A percentile compares a stretch with the other conserved stretches of the same genome.
Conservation (phyloP, 768 basidiomycete species). For the Dentipellis sp. region DNA sequence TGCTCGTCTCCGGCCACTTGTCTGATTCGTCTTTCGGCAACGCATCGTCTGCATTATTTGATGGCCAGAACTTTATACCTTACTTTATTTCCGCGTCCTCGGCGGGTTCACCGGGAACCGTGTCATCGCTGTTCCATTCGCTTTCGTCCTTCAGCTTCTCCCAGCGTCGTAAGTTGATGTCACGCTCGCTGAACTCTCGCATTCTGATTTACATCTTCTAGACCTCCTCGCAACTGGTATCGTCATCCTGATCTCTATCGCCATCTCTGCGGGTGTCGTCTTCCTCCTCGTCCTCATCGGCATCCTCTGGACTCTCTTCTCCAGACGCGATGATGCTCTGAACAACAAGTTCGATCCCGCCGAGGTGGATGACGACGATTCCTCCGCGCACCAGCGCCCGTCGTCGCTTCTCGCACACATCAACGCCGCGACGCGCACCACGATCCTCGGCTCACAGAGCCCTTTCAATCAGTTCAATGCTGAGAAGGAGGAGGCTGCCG, state of each 20-base stretch:
- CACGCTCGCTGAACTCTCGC: neutral
- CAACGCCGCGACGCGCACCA: conserved; percentile 80
- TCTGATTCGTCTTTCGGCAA: conserved; percentile 63
- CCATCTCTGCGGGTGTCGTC: conserved; percentile 89
- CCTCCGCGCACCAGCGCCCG: conserved; percentile 62
- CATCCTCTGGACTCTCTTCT: conserved; percentile 84
- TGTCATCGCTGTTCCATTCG: conserved; percentile 80
- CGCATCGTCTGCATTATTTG: conserved; percentile 79
- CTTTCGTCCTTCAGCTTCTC: conserved; percentile 67
- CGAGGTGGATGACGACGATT: conserved; percentile 70
- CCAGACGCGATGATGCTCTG: conserved; percentile 66
- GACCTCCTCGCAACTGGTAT: conserved; percentile 87
- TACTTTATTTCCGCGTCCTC: conserved; percentile 64
- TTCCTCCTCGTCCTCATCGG: conserved; percentile 81
- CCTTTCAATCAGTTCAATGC: conserved; percentile 27
- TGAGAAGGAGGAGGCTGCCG: conserved; percentile 51
- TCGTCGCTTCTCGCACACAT: conserved; percentile 87
- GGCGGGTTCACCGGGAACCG: conserved; percentile 57
- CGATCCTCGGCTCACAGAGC: conserved; percentile 54
- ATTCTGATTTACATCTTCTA: conserved; percentile 18
- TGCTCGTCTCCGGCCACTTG: conserved; percentile 80
- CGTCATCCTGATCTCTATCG: conserved; percentile 95
- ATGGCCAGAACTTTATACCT: conserved; percentile 75
- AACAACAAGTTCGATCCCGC: conserved; percentile 49
- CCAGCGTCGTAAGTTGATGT: conserved; percentile 47